Evolutionary conservation across 2,329 filamentous ascomycete species (phyloP).

Genomic region (Elsinoe arachidis): DNA sequence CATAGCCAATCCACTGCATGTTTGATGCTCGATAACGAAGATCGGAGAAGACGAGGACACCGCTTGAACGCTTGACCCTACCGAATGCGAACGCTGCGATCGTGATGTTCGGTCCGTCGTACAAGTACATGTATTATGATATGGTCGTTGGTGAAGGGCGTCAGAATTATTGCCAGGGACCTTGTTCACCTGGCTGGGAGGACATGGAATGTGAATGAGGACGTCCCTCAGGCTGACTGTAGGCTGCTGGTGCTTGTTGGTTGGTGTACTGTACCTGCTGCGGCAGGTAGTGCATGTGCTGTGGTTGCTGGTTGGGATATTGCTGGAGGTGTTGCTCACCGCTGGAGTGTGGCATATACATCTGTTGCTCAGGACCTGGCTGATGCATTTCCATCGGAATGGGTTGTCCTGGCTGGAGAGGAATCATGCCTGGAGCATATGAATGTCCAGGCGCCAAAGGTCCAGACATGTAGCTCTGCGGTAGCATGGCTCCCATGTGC

Average conservation of each 20-base stretch:
- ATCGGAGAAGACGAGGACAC: too few relatives aligned
- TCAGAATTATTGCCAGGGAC: constrained; percentile 28
- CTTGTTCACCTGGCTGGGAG: constrained; percentile 17
- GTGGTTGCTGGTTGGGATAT: background rate
- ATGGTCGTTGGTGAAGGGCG: constrained; percentile 13
- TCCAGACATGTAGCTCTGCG: background rate
- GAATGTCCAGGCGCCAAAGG: background rate
- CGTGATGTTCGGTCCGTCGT: background rate
- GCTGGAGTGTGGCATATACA: background rate
- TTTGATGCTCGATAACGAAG: too few relatives aligned
- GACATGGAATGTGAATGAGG: constrained; percentile 18
- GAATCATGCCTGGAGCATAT: background rate
- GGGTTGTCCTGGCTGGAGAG: background rate
- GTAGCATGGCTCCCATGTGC: background rate
- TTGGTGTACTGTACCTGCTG: background rate
- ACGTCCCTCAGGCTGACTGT: background rate
- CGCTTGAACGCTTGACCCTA: background rate
- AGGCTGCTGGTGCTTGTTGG: background rate
- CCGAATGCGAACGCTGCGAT: background rate
- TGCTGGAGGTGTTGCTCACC: background rate
- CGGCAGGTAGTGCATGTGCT: background rate
- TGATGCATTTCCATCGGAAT: background rate
- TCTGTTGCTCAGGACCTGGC: background rate
- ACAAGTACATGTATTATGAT: background rate
- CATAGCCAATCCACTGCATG: too few relatives aligned